Percentiles rank a stretch among this genome's conserved stretches.
phyloP scores from a whole-genome alignment of 192 early-diverging fungal genomes.

The Neocallimastix lanati region DNA sequence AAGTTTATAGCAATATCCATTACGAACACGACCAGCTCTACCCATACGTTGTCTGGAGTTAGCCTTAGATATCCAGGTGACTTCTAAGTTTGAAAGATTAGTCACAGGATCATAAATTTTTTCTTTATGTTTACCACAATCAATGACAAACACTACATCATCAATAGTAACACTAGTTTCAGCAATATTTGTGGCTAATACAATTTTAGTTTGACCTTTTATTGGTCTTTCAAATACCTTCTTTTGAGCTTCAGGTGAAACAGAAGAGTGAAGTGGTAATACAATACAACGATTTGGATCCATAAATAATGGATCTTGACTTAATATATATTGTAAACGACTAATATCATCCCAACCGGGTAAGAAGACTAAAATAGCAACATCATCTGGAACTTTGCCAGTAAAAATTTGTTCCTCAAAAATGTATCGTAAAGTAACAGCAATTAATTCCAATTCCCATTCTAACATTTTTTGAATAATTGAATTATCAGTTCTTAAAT shows the following conservation, averaged over 20 bases:
- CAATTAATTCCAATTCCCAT: constrained; percentile 44
- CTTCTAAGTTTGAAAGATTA: neutral
- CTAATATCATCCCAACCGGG: constrained; percentile 17
- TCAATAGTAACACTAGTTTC: constrained; percentile 63
- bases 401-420: constrained; percentile 19
- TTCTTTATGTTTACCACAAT: constrained; percentile 24
- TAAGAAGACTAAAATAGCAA: constrained; percentile 49
- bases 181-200: constrained; percentile 82
- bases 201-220: constrained; percentile 47
- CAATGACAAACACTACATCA: constrained; percentile 57
- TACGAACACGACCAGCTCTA: constrained; percentile 28
- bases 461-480: constrained; percentile 13
- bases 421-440: constrained; percentile 36
- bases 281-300: neutral
- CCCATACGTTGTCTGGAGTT: constrained; percentile 35
- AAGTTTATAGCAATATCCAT: constrained; percentile 32
- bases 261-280: neutral
- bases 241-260: constrained; percentile 29
- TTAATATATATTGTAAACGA: neutral
- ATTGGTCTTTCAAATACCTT: constrained; percentile 42
- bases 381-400: constrained; percentile 7
- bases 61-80: constrained; percentile 29
- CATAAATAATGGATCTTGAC: neutral
- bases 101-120: neutral
- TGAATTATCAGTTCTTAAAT: neutral